These are phyloP conservation scores for Parmelia sp. DNA, from an alignment of 495 filamentous ascomycete species.

Conservation along the genomic window DNA sequence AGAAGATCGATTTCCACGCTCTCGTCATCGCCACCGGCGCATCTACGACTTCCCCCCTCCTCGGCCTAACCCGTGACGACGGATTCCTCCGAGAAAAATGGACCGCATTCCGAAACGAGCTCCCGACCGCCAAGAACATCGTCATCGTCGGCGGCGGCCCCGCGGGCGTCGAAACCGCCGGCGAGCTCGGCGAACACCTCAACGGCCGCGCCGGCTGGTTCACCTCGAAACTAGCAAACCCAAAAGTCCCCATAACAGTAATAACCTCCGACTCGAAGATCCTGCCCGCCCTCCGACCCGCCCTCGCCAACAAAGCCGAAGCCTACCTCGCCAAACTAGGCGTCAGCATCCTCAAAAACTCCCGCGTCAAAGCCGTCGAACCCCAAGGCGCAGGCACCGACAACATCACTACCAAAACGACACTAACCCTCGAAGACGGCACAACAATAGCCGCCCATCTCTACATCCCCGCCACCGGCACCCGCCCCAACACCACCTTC, in stretches of 20 bases:
- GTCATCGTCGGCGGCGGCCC: constrained; percentile 42
- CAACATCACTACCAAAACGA: too few species aligned
- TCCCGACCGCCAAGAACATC: constrained; percentile 38
- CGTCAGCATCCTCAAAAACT: too few species aligned
- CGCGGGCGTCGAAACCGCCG: constrained; percentile 42
- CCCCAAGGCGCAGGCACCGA: too few species aligned
- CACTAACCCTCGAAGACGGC: too few species aligned
- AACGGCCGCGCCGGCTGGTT: constrained; percentile 39
- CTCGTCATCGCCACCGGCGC: constrained; percentile 41
- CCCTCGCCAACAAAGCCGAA: too few species aligned
- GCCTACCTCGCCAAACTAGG: too few species aligned
- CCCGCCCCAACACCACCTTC: background rate
- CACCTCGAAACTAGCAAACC: constrained; percentile 26
- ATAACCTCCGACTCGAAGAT: too few species aligned
- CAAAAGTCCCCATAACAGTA: constrained; percentile 27
- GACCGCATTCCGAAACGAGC: constrained; percentile 32
- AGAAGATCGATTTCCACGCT: constrained; percentile 37
- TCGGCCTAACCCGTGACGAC: constrained; percentile 22
- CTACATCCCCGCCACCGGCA: too few species aligned
- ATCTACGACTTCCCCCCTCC: constrained; percentile 32
- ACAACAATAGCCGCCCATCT: too few species aligned
- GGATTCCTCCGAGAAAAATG: too few species aligned
- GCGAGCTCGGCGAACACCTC: constrained; percentile 46
- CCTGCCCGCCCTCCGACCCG: too few species aligned
- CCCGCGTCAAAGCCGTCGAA: too few species aligned